phyloP scores from a whole-genome alignment of 1,139 yeast genomes.

The Eremothecium sinecaudum region DNA sequence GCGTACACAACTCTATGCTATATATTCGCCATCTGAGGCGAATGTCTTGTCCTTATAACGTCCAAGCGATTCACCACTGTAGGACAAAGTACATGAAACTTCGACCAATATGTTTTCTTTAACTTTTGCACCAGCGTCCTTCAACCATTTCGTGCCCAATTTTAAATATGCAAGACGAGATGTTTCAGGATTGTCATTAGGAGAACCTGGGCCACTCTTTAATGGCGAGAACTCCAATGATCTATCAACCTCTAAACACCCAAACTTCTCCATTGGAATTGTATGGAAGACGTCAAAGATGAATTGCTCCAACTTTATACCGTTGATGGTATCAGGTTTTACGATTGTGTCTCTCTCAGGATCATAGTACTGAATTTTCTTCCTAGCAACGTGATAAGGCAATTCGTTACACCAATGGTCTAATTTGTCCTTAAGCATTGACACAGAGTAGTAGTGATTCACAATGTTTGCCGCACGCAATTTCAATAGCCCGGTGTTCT shows the following conservation, averaged over 20 bases:
- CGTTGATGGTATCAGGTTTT: slow-evolving; percentile 71
- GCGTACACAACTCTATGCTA: slow-evolving; percentile 15
- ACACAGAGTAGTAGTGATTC: slow-evolving; percentile 87
- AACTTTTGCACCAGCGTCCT: slow-evolving; percentile 56
- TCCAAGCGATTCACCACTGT: slow-evolving; percentile 76
- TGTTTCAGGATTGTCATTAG: slow-evolving; percentile 76
- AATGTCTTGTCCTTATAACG: slow-evolving; percentile 45
- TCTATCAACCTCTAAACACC: slow-evolving; percentile 87
- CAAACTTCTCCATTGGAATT: slow-evolving; percentile 65
- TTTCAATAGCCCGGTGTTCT: slow-evolving; percentile 46
- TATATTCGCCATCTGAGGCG: slow-evolving; percentile 28
- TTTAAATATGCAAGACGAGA: slow-evolving; percentile 58
- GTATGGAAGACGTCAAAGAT: slow-evolving; percentile 93
- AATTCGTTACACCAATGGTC: slow-evolving; percentile 65
- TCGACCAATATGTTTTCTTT: slow-evolving; percentile 52
- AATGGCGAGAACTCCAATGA: slow-evolving; percentile 83
- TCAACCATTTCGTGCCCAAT: slow-evolving; percentile 72
- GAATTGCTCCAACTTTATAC: slow-evolving; percentile 91
- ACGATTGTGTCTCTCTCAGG: slow-evolving; percentile 42
- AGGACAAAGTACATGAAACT: slow-evolving; percentile 64
- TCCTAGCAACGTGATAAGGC: slow-evolving; percentile 90
- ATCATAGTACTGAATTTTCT: slow-evolving; percentile 60
- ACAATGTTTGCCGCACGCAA: slow-evolving; percentile 95
- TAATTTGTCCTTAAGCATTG: slow-evolving; percentile 48
- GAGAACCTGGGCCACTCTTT: slow-evolving; percentile 80